Evolutionary conservation across 306 rosid species (phyloP), one percentile per base, ranked within the genome.

Genomic region (Glycine tomentella): DNA sequence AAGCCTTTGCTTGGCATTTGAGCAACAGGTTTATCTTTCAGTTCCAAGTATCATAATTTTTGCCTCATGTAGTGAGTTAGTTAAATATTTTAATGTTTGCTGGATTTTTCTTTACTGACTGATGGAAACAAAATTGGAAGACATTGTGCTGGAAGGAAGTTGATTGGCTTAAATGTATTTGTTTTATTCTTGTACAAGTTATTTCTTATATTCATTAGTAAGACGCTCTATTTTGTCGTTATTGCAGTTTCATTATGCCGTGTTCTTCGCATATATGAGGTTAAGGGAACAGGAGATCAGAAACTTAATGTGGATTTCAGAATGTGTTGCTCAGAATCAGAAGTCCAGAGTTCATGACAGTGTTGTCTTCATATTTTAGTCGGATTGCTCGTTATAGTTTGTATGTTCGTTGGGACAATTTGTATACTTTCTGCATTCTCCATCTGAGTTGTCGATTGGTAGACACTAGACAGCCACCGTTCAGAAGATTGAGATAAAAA

Each of bases 251-350:
- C 99, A 95, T 79, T 95, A 89, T 95, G 99, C 85, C 9, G 97
- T 95, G 76, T 95, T 95, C 91, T 95, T 93, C 9, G 99, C 99
- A 45, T 95, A 93, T 87, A 95, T 93, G 97, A 93, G 99, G 90
- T 82, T 95, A 88, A 93, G 97, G 87, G 98, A 93, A 88, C 97
- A 95, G 84, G 98, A 95, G 90, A 93, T 95, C 83, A 88, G 98
- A 87, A 93, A 95, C 86, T 77, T 95, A 46, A 95, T 93, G 98
- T 93, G 99, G 99, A 93, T 95, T 76, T 95, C 97, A 1, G 99
- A 93, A 84, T 93, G 99, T 8, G 99, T 95, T 14, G 99, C 98
- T 50, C 98, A 95, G 92, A 95, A 95, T 90, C 97, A 95, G 78
- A 95, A 95, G 88, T 91, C 98, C 64, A 88, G 98, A 83, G 98